A percentile compares a stretch with the other conserved stretches of the same genome.
These are phyloP conservation scores for Potentilla sterilis DNA, from an alignment of 306 rosid genomes.

Conservation along the genomic window DNA sequence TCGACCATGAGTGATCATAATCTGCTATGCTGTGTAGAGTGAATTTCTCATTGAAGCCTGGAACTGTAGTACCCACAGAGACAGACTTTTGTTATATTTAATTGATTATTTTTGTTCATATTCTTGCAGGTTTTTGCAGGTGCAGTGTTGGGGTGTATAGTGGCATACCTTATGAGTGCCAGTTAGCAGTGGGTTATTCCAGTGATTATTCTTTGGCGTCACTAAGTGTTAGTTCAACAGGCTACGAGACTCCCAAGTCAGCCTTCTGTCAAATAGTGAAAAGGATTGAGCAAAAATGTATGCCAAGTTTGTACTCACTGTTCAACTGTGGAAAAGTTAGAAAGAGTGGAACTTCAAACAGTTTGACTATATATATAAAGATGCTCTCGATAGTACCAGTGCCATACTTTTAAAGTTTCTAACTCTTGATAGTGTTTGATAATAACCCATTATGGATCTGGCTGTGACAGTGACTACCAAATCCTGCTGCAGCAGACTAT, in stretches of 20 bases:
- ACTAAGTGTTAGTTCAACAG: neutral
- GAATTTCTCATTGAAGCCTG: neutral
- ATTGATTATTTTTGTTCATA: neutral
- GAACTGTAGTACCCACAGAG: neutral
- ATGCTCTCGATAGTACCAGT: neutral
- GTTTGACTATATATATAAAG: neutral
- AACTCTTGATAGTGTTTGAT: neutral
- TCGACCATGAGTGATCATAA: neutral
- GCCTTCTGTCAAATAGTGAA: neutral
- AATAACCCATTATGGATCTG: neutral
- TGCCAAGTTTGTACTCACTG: slow-evolving; percentile 11
- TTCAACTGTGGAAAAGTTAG: neutral
- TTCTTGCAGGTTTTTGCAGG: slow-evolving; percentile 47
- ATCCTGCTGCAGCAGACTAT: neutral
- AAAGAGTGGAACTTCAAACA: neutral
- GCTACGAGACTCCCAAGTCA: neutral
- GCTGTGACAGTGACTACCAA: neutral
- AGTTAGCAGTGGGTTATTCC: slow-evolving; percentile 14
- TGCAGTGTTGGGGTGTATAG: slow-evolving; percentile 43
- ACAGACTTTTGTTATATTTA: neutral
- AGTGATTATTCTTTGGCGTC: neutral
- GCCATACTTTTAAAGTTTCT: neutral
- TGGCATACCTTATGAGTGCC: slow-evolving; percentile 37
- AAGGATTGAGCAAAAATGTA: neutral
- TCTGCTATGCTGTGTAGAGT: neutral